Evolutionary conservation across 768 basidiomycete species (phyloP), one percentile per base, ranked within the genome.

Genomic region (Pleurotus platypus): DNA sequence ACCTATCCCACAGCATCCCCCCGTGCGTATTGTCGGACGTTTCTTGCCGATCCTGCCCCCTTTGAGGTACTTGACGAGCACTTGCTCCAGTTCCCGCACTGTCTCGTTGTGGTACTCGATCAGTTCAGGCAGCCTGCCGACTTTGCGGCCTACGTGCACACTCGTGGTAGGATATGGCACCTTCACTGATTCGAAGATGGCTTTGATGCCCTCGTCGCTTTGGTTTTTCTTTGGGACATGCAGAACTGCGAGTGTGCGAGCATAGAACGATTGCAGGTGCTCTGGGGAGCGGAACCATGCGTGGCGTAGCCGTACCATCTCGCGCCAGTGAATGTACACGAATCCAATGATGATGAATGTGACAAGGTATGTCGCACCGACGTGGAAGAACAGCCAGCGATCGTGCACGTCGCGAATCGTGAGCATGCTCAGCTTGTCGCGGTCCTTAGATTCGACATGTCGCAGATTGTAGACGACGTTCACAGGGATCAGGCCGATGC

Each of bases 21-120:
- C 94, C 12, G 91, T 72, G 13, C 82, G 80, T 60, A 94, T 85
- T 2, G 78, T 89, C 1, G 97, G 97, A 35, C 97, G 77, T 58
- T 89, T 90, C 63, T 84, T 85, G 48, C 81, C 92, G 38, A 94
- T 78, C 64, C 77, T 83, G 1, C 91, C 92, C 6, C 82, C 86
- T 63, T 93, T 94, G 58, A 98, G 81, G 69, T 97, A 98, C 55
- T 83, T 85, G 57, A 98, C 96, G 30, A 99, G 81, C 49, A 94
- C 80, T 38, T 83, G 78, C 69, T 99, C 97, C 57, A 98, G 83
- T 63, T 96, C 87, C 48, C 90, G 80, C n/a, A 99, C 96, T n/a
- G 92, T 89, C 55, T 85, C 75, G 69, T 98, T 98, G 70, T 95
- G 92, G 64, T 86, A 89, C 57, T 96, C 90, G 61, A 99, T 91